These are phyloP conservation scores for Trifolium repens DNA, from an alignment of 306 rosid species.

Conservation along the genomic window DNA sequence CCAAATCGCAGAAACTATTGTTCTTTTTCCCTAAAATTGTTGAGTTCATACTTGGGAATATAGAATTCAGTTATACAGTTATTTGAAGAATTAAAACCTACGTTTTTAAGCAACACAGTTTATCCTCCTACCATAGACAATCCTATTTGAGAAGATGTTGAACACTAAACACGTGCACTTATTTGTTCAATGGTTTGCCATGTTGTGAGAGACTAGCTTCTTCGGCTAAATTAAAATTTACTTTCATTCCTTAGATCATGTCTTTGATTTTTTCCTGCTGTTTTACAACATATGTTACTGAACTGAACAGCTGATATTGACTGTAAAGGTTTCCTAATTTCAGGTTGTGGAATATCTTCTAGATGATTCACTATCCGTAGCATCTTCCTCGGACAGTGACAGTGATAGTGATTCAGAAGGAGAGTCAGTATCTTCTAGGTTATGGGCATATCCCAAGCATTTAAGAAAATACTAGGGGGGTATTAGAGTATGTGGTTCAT, in stretches of 20 bases:
- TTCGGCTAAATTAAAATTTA: not conserved
- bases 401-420: conserved; percentile 78
- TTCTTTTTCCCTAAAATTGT: conserved; percentile 19
- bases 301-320: conserved; percentile 16
- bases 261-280: not conserved
- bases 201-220: not conserved
- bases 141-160: not conserved
- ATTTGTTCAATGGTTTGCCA: not conserved
- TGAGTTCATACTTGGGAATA: not conserved
- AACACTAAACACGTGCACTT: not conserved
- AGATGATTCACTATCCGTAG: conserved; percentile 45
- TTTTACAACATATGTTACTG: not conserved
- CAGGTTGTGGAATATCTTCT: conserved; percentile 75
- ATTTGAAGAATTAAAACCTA: not conserved
- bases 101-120: not conserved
- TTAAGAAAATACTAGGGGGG: conserved; percentile 23
- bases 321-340: conserved; percentile 19
- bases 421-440: conserved; percentile 52
- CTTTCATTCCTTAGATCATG: not conserved
- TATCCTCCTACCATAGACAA: not conserved
- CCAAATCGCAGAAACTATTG: conserved; percentile 8
- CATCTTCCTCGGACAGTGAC: conserved; percentile 79
- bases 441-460: conserved; percentile 71
- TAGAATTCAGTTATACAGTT: conserved; percentile 3
- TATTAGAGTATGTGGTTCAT: too few relatives aligned